These are phyloP conservation scores for Colletotrichum filicis DNA, from an alignment of 2,329 filamentous ascomycete species.

Conservation along the genomic window DNA sequence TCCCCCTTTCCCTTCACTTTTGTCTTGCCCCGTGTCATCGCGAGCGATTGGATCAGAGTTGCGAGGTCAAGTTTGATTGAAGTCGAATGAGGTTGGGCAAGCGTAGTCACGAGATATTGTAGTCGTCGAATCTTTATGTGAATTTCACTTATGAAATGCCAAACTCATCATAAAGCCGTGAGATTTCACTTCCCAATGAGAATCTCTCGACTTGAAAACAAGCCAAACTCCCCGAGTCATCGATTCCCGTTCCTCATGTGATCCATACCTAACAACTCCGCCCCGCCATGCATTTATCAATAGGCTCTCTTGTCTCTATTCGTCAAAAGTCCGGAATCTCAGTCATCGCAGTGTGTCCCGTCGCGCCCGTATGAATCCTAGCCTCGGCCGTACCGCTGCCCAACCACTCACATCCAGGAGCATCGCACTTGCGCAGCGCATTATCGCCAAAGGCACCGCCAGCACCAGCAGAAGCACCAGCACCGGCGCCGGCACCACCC, in stretches of 20 bases:
- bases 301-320: background rate
- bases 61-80: background rate
- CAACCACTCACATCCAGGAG: slow-evolving; percentile 68
- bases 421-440: slow-evolving; percentile 81
- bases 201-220: background rate
- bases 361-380: slow-evolving; percentile 67
- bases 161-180: background rate
- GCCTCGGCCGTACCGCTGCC: slow-evolving; percentile 73
- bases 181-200: background rate
- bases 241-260: background rate
- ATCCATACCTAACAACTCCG: background rate
- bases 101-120: background rate
- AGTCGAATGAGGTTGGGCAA: background rate
- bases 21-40: background rate
- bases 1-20: background rate
- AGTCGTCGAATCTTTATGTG: background rate
- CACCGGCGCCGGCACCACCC: background rate
- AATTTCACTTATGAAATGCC: background rate
- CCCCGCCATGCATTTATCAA: background rate
- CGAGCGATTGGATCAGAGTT: background rate
- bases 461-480: background rate
- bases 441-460: slow-evolving; percentile 46
- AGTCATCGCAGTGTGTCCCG: slow-evolving; percentile 63
- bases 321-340: slow-evolving; percentile 48
- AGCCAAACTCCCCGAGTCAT: background rate